Base-by-base conservation (phyloP, 2,329 filamentous ascomycete species). In the Drechslera avenae region DNA sequence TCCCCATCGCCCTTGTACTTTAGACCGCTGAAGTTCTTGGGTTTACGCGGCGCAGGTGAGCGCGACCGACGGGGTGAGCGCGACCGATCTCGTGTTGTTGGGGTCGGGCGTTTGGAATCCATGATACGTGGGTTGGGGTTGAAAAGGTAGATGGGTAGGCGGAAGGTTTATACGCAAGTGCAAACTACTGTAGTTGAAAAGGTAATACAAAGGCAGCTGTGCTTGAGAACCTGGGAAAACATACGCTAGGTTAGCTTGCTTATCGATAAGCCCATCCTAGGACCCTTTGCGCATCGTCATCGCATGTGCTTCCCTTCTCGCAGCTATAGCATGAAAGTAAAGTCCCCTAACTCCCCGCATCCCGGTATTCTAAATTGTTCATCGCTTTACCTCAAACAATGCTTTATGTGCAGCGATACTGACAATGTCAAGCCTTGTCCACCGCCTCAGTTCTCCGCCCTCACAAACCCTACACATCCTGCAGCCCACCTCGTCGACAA, bases 401-500 rank as follows among this genome's bases (percentile, higher is more conserved):
- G 51, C 34, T 54, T 7, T 16, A 10, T 46, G 56, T 23, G 16
- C 31, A 37, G 13, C 13, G 28, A n/a, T 28, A 54, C 18, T 54
- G 14, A 54, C 39, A 14, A 68, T 70, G 59, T 49, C 58, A 14
- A 30, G 45, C 26, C 23, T 66, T 6, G 47, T 72, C 19, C 53
- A 60, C n/a, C 58, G 57, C 43, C 47, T 71, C 14, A 64, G 47
- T 6, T 63, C 68, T 12, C 71, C 69, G 2, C 62, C 67, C 2
- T 31, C 53, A 3, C 65, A 67, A 16, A 64, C 56, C 4, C 57
- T 73, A 0, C 65, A 47, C 7, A 63, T 53, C 10, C 45, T 68
- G 8, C 59, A 66, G n/a, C 78, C 78, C 10, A 79, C 94, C 18
- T 87, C 90, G 39, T 95, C 91, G 2, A 96, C 94, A n/a, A 86